Conservation (phyloP, 2,329 filamentous ascomycete genomes). For the Zasmidium cellare region DNA sequence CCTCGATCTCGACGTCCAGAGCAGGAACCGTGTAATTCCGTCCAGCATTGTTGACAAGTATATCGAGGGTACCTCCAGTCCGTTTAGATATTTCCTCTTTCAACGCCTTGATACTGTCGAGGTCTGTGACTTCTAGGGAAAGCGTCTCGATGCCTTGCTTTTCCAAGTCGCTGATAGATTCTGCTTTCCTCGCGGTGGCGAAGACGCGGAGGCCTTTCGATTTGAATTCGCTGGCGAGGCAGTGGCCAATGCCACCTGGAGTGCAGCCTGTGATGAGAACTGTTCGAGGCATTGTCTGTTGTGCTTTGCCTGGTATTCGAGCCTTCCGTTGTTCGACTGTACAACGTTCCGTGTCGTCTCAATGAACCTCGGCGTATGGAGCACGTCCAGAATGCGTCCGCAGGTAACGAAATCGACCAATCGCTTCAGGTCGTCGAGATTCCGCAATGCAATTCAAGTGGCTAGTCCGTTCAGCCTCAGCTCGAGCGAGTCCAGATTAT, state of each 20-base stretch:
- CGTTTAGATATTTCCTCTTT: conserved; percentile 48
- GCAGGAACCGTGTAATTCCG: conserved; percentile 52
- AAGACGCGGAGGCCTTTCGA: conserved; percentile 56
- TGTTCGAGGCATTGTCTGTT: conserved; percentile 1
- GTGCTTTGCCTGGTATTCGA: not conserved
- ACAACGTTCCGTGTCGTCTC: not conserved
- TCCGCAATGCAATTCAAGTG: not conserved
- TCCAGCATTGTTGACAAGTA: conserved; percentile 61
- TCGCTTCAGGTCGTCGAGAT: not conserved
- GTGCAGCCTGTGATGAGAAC: conserved; percentile 44
- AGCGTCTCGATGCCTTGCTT: conserved; percentile 56
- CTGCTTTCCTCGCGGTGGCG: conserved; percentile 56
- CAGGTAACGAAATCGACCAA: not conserved
- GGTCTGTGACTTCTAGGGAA: conserved; percentile 54
- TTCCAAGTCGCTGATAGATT: conserved; percentile 50
- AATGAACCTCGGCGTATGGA: not conserved
- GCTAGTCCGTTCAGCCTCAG: not conserved
- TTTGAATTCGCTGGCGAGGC: conserved; percentile 59
- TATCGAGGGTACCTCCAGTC: conserved; percentile 53
- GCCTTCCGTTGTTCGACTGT: not conserved
- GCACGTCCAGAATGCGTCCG: too few species aligned
- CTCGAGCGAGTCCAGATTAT: not conserved
- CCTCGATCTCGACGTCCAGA: conserved; percentile 53
- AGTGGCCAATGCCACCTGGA: conserved; percentile 60
- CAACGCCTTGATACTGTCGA: conserved; percentile 50